A percentile compares a stretch with the other conserved stretches of the same genome.
Conservation (phyloP, 371 early-diverging fungal genomes). For the Mortierella sp. region DNA sequence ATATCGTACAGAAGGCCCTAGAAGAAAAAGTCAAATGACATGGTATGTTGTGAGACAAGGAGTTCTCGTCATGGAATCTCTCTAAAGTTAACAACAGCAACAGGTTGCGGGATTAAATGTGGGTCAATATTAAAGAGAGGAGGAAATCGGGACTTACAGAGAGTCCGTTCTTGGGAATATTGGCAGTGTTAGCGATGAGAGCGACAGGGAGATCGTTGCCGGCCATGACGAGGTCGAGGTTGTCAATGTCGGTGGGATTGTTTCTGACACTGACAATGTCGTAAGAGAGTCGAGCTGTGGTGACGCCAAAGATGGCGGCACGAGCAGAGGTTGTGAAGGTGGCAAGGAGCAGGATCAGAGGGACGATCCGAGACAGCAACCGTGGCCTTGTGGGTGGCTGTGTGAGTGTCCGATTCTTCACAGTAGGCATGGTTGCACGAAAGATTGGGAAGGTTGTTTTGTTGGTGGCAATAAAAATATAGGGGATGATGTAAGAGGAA, state of each 20-base stretch:
- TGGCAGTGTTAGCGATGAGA: constrained; percentile 26
- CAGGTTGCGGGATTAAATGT: not conserved
- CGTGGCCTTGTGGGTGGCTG: constrained; percentile 3
- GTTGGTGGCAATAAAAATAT: constrained; percentile 1
- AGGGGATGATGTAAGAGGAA: not conserved
- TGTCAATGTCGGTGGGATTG: constrained; percentile 13
- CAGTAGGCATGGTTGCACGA: not conserved
- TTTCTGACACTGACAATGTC: constrained; percentile 36
- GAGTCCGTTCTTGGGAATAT: constrained; percentile 29
- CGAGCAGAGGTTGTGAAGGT: not conserved
- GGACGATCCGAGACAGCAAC: constrained; percentile 1
- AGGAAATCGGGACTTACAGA: constrained; percentile 17
- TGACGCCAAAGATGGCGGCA: constrained; percentile 39
- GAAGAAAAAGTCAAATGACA: not conserved
- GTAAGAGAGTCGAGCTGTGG: constrained; percentile 18
- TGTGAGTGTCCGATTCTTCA: not conserved
- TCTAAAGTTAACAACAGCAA: no score
- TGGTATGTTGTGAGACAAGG: not conserved
- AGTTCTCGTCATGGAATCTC: not conserved
- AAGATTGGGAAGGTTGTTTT: not conserved
- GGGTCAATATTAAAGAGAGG: not conserved
- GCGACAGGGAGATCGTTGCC: constrained; percentile 29
- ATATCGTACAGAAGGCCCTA: constrained; percentile 50
- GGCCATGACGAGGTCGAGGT: constrained; percentile 15
- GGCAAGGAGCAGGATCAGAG: not conserved